These are phyloP conservation scores for Hanseniaspora mollemarum DNA, from an alignment of 805 yeast species.

Conservation along the genomic window DNA sequence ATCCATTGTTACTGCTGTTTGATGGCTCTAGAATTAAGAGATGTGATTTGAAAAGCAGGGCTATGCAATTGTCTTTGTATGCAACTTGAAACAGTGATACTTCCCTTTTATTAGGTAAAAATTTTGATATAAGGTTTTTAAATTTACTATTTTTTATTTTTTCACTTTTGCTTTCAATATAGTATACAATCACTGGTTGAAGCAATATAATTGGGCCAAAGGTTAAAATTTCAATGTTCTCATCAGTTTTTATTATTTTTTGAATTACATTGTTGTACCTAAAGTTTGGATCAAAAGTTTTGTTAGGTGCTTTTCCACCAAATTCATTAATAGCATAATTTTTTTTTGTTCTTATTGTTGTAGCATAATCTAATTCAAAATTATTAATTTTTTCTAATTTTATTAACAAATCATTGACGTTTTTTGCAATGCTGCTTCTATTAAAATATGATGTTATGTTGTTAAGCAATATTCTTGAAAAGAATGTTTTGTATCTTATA, in stretches of 20 bases:
- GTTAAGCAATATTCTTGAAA: slow-evolving; percentile 3
- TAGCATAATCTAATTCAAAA: slow-evolving; percentile 13
- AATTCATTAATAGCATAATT: too few species aligned
- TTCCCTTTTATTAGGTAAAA: not conserved
- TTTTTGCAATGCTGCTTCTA: not conserved
- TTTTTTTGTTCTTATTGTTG: not conserved
- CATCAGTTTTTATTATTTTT: not conserved
- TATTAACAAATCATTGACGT: not conserved
- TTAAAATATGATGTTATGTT: not conserved
- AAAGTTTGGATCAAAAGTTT: not conserved
- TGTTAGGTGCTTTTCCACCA: too few species aligned
- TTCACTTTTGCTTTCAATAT: not conserved
- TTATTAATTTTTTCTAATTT: slow-evolving; percentile 12
- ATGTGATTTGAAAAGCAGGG: slow-evolving; percentile 7
- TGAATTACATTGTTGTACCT: slow-evolving; percentile 3
- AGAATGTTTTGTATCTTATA: slow-evolving; percentile 9
- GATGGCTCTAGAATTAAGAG: not conserved
- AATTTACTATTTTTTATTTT: not conserved
- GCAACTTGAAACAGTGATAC: not conserved
- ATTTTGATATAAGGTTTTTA: not conserved
- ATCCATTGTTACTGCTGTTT: not conserved
- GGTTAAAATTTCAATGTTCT: not conserved
- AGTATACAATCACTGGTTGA: not conserved
- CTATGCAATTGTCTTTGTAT: not conserved
- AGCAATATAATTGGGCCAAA: slow-evolving; percentile 11